Conservation (phyloP, 805 yeast species). For the Candida pseudofarinosa region DNA sequence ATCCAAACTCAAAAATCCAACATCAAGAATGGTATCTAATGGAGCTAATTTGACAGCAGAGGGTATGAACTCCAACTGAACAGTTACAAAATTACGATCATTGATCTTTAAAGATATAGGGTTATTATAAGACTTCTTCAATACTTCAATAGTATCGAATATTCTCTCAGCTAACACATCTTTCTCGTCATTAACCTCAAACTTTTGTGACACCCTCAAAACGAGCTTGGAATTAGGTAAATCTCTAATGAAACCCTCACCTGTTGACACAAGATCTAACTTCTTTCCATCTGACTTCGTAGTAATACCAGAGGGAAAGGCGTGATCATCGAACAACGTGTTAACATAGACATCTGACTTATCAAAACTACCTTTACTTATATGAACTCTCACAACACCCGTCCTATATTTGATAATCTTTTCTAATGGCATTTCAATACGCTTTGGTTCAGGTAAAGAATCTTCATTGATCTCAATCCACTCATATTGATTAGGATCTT, state of each 20-base stretch:
- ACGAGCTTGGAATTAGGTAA: conserved; percentile 55
- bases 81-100: conserved; percentile 32
- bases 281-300: conserved; percentile 44
- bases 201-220: conserved; percentile 54
- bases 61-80: conserved; percentile 62
- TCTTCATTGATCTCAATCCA: conserved; percentile 50
- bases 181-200: conserved; percentile 41
- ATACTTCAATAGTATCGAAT: conserved; percentile 50
- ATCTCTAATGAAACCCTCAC: conserved; percentile 66
- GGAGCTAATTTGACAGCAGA: conserved; percentile 49
- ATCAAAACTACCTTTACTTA: conserved; percentile 46
- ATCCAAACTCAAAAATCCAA: conserved; percentile 58
- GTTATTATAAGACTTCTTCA: conserved; percentile 43
- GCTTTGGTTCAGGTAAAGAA: conserved; percentile 29
- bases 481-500: conserved; percentile 60
- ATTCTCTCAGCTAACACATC: conserved; percentile 51
- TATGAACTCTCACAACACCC: conserved; percentile 57
- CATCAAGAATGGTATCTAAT: conserved; percentile 61
- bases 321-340: conserved; percentile 60
- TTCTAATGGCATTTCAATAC: conserved; percentile 45
- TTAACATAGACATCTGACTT: conserved; percentile 52
- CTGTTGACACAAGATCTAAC: conserved; percentile 43
- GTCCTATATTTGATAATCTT: conserved; percentile 53
- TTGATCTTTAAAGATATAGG: conserved; percentile 46
- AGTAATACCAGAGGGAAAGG: conserved; percentile 54